Percentiles rank a stretch among this genome's conserved stretches.
Conservation (phyloP, 2,329 filamentous ascomycete genomes). For the Alternaria angustiovoidea region DNA sequence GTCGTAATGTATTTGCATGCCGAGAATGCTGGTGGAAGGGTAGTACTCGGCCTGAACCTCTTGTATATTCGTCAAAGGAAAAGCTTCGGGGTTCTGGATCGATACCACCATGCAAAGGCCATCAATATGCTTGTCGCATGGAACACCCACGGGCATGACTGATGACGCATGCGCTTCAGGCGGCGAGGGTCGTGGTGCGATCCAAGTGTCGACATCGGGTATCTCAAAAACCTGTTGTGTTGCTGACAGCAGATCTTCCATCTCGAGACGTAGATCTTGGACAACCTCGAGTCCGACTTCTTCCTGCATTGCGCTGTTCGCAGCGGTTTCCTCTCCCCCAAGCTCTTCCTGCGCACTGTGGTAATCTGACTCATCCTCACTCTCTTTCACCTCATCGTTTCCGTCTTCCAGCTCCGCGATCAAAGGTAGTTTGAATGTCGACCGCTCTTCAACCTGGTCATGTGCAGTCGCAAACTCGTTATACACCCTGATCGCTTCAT, state of each 20-base stretch:
- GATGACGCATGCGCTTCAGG: no score
- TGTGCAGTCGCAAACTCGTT: neutral
- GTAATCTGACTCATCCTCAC: neutral
- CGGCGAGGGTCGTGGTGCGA: neutral
- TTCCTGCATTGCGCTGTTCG: neutral
- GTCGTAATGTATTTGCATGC: slow-evolving; percentile 17
- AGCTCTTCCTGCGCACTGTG: neutral
- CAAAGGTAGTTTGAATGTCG: slow-evolving; percentile 11
- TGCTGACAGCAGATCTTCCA: neutral
- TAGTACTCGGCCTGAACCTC: slow-evolving; percentile 24
- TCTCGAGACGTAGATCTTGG: neutral
- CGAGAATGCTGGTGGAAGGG: slow-evolving; percentile 13
- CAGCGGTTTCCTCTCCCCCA: accelerated
- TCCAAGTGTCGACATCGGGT: neutral
- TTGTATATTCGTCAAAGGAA: slow-evolving; percentile 20
- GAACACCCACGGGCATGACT: neutral
- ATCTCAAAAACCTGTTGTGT: no score
- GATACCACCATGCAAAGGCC: slow-evolving; percentile 2
- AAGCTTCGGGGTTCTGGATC: slow-evolving; percentile 22
- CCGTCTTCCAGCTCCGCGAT: neutral
- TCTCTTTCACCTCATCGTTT: neutral
- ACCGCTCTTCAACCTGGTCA: neutral
- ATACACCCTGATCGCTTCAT: neutral
- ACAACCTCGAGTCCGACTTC: neutral
- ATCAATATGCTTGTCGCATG: neutral